A percentile compares a stretch with the other conserved stretches of the same genome.
phyloP scores from a whole-genome alignment of 371 early-diverging fungal species.

The Umbelopsis sp. region DNA sequence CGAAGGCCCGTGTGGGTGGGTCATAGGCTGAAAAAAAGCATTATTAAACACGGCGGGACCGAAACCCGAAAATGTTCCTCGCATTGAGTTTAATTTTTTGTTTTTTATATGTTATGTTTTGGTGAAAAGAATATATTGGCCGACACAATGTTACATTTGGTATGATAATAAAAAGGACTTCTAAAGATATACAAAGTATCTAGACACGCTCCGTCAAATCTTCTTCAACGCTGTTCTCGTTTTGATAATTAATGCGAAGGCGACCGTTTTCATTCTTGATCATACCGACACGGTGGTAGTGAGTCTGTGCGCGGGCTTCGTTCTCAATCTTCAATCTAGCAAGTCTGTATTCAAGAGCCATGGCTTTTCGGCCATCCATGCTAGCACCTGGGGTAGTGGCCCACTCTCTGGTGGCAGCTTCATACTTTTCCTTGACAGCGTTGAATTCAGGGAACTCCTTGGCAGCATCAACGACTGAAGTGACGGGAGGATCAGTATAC shows the following conservation, averaged over 20 bases:
- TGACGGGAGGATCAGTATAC: conserved; percentile 22
- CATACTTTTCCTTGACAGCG: conserved; percentile 26
- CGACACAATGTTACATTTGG: background rate
- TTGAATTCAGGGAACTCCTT: conserved; percentile 6
- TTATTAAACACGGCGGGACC: too few species aligned
- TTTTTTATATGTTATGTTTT: too few species aligned
- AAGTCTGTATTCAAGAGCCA: conserved; percentile 33
- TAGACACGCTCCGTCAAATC: conserved; percentile 33
- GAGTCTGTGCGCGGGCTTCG: conserved; percentile 38
- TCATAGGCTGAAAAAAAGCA: too few species aligned
- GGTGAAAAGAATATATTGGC: background rate
- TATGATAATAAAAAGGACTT: background rate
- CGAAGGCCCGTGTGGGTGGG: background rate
- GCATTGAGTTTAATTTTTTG: too few species aligned
- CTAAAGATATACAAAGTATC: conserved; percentile 9
- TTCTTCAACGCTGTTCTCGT: conserved; percentile 27
- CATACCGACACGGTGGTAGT: conserved; percentile 32
- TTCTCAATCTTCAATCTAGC: conserved; percentile 43
- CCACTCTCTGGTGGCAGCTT: conserved; percentile 35
- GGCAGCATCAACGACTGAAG: conserved; percentile 3
- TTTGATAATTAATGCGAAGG: conserved; percentile 27
- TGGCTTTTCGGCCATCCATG: conserved; percentile 27
- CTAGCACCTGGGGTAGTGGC: conserved; percentile 21
- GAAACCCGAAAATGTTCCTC: too few species aligned
- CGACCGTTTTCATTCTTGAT: conserved; percentile 25